Conservation (phyloP, 139 green algal genomes). For the Chlorella vulgaris region DNA sequence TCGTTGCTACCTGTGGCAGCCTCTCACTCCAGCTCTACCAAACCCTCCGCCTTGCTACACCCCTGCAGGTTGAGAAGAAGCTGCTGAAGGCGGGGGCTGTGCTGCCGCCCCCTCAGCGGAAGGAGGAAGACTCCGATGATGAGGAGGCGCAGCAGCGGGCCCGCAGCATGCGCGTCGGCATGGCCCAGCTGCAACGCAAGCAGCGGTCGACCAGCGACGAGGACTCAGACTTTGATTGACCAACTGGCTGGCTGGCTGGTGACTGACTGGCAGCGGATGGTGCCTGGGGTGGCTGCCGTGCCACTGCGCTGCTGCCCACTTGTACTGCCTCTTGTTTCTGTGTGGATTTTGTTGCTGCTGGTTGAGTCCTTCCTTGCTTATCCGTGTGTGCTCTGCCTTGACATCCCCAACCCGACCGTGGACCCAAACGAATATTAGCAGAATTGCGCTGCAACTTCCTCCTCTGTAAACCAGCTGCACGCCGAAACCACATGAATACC, state of each 20-base stretch:
- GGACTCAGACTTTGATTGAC: slow-evolving; percentile 78
- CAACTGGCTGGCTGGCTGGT: no score
- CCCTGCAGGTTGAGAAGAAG: slow-evolving; percentile 31
- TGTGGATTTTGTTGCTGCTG: not conserved
- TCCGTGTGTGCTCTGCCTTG: no score
- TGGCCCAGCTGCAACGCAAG: not conserved
- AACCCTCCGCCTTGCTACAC: not conserved
- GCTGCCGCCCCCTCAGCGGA: not conserved
- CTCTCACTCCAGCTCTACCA: not conserved
- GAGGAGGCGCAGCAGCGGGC: not conserved
- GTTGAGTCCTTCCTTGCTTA: not conserved
- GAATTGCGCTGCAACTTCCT: no score
- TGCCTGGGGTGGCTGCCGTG: no score
- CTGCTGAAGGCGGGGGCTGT: slow-evolving; percentile 43
- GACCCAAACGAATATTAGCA: no score
- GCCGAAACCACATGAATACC: no score
- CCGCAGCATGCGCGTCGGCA: slow-evolving; percentile 1
- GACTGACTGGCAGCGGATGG: not conserved
- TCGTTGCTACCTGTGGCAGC: not conserved
- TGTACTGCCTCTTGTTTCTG: not conserved
- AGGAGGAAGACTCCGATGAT: slow-evolving; percentile 45
- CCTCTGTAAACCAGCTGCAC: no score
- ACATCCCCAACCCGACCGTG: no score
- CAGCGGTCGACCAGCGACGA: slow-evolving; percentile 60
- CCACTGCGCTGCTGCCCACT: not conserved